A percentile compares a stretch with the other conserved stretches of the same genome.
Conservation (phyloP, 495 filamentous ascomycete species). For the Penicillium bialowiezense region DNA sequence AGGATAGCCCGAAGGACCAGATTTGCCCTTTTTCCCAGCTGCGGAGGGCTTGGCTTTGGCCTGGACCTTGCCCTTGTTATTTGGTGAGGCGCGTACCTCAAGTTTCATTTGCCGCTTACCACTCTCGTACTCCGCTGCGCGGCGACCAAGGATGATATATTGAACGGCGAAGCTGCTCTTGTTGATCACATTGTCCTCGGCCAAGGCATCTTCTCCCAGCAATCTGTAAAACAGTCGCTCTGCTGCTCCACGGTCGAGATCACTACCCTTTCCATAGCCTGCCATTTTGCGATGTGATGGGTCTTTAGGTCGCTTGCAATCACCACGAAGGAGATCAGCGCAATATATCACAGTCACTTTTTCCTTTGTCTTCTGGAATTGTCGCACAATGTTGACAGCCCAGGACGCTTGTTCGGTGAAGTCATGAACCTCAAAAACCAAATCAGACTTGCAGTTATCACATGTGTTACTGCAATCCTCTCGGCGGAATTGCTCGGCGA, state of each 20-base stretch:
- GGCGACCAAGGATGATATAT: conserved; percentile 58
- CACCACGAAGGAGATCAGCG: conserved; percentile 60
- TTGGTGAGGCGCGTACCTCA: conserved; percentile 55
- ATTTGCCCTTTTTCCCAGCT: conserved; percentile 14
- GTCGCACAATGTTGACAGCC: conserved; percentile 63
- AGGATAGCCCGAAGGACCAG: conserved; percentile 36
- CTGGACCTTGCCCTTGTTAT: conserved; percentile 37
- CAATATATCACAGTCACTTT: conserved; percentile 54
- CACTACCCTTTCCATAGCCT: conserved; percentile 53
- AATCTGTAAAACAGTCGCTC: conserved; percentile 65
- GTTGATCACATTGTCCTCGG: conserved; percentile 58
- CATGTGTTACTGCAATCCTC: conserved; percentile 71
- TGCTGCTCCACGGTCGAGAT: conserved; percentile 56
- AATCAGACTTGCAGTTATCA: conserved; percentile 79
- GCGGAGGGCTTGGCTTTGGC: conserved; percentile 8
- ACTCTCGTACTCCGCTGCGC: conserved; percentile 47
- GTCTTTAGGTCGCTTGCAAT: conserved; percentile 46
- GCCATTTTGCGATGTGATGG: conserved; percentile 45
- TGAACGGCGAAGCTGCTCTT: conserved; percentile 55
- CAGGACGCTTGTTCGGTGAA: conserved; percentile 69
- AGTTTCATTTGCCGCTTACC: conserved; percentile 55
- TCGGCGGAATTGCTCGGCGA: conserved; percentile 75
- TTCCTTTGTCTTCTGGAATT: conserved; percentile 46
- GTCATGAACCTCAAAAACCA: conserved; percentile 66
- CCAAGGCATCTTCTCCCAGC: conserved; percentile 58